phyloP scores from a whole-genome alignment of 106 monocot genomes.

The Dendrobium huoshanense region DNA sequence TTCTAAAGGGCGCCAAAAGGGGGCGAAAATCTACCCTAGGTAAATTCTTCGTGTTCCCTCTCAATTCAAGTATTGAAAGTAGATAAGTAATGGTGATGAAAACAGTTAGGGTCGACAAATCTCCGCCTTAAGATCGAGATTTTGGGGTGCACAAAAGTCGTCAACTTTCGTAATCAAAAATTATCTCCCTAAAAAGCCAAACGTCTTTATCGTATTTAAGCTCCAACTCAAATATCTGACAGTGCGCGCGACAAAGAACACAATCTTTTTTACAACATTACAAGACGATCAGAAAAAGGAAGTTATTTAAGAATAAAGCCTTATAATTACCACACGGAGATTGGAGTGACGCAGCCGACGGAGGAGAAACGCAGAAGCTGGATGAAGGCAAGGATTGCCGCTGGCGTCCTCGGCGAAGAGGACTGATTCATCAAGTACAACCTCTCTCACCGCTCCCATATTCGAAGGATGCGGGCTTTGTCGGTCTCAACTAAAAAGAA shows the following conservation, averaged over 20 bases:
- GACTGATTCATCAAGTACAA: constrained; percentile 6
- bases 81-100: background rate
- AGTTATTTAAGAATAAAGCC: background rate
- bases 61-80: background rate
- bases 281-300: background rate
- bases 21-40: background rate
- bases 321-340: constrained; percentile 5
- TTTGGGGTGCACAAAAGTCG: background rate
- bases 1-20: background rate
- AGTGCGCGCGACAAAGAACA: background rate
- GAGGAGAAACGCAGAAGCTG: background rate
- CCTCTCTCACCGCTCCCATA: constrained; percentile 3
- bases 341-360: constrained; percentile 9
- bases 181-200: background rate
- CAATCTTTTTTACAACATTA: background rate
- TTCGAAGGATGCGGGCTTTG: no score
- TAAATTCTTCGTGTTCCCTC: background rate
- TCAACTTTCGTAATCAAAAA: no score
- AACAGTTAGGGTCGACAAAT: background rate
- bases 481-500: no score
- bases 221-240: background rate
- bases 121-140: background rate
- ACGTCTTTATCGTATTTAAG: background rate
- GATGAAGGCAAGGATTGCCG: constrained; percentile 1
- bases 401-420: background rate